A percentile compares a stretch with the other conserved stretches of the same genome.
Conservation (phyloP, 768 basidiomycete species). For the Lactarius sp. region DNA sequence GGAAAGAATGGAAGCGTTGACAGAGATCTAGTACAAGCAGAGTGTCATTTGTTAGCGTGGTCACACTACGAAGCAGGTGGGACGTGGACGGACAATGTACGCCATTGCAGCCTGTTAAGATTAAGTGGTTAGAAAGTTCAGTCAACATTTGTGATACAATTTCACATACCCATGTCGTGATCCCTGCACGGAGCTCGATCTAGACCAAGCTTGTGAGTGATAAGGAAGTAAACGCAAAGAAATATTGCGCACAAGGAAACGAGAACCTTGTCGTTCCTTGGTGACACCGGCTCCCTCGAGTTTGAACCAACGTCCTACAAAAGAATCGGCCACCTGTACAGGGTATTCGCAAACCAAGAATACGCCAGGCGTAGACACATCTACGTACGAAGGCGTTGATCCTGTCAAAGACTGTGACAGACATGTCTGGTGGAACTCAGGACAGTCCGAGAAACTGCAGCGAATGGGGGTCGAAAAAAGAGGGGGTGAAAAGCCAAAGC, state of each 20-base stretch:
- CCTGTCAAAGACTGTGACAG: slow-evolving; percentile 11
- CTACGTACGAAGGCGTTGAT: slow-evolving; percentile 21
- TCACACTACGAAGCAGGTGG: slow-evolving; percentile 1
- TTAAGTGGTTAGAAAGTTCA: slow-evolving; percentile 6
- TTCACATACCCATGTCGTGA: slow-evolving; percentile 71
- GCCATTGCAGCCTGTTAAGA: slow-evolving; percentile 66
- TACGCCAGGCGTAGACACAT: background rate
- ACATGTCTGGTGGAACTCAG: background rate
- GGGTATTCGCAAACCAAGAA: background rate
- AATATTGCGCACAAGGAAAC: slow-evolving; percentile 31
- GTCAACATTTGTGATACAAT: background rate
- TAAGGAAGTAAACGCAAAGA: too few species aligned
- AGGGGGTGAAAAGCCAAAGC: too few species aligned
- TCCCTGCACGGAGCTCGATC: slow-evolving; percentile 74
- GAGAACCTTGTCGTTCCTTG: slow-evolving; percentile 33
- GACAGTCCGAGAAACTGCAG: background rate
- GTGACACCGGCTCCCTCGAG: slow-evolving; percentile 35
- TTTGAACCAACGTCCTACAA: slow-evolving; percentile 33
- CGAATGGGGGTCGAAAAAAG: too few species aligned
- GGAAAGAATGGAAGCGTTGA: slow-evolving; percentile 76
- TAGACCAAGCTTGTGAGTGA: slow-evolving; percentile 29
- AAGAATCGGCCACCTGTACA: slow-evolving; percentile 31
- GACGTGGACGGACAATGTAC: slow-evolving; percentile 51
- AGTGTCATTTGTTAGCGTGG: background rate
- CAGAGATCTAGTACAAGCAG: slow-evolving; percentile 55